phyloP scores from a whole-genome alignment of 345 rosid species.

The Pelargonium nanum region DNA sequence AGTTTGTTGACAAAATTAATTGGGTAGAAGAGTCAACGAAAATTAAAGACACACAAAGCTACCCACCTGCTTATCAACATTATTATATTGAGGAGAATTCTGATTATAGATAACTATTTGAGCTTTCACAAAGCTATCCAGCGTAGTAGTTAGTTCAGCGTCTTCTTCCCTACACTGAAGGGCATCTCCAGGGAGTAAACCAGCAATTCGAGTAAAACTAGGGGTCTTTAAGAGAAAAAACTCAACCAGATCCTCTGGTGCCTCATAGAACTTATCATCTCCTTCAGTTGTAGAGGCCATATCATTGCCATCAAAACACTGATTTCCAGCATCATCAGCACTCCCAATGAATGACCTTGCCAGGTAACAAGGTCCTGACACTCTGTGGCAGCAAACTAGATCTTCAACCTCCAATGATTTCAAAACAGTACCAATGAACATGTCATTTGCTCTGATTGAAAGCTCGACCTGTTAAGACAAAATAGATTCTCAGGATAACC shows the following conservation, averaged over 20 bases:
- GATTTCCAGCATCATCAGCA: conserved; percentile 33
- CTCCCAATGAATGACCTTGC: conserved; percentile 76
- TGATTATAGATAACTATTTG: conserved; percentile 69
- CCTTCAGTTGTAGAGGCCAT: conserved; percentile 47
- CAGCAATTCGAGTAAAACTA: conserved; percentile 57
- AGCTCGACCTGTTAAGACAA: conserved; percentile 60
- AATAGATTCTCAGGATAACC: conserved; percentile 14
- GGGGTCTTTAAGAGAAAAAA: conserved; percentile 52
- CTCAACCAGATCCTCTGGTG: conserved; percentile 72
- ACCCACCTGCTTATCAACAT: conserved; percentile 66
- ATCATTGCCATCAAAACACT: conserved; percentile 26
- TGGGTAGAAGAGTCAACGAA: neutral
- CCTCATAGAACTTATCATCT: conserved; percentile 87
- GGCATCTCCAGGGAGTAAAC: conserved; percentile 60
- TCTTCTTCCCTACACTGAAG: conserved; percentile 24
- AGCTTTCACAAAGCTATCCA: conserved; percentile 93
- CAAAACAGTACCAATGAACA: conserved; percentile 77
- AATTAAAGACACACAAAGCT: neutral
- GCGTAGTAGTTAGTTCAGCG: conserved; percentile 30
- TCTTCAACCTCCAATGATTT: conserved; percentile 96
- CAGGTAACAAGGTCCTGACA: conserved; percentile 50
- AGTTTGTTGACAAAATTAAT: neutral
- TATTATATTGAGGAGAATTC: conserved; percentile 55
- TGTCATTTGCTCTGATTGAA: conserved; percentile 63
- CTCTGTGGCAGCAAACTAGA: conserved; percentile 44